These are phyloP conservation scores for Solanum gracilifrons DNA, from an alignment of 257 asterid species.

Conservation along the genomic window DNA sequence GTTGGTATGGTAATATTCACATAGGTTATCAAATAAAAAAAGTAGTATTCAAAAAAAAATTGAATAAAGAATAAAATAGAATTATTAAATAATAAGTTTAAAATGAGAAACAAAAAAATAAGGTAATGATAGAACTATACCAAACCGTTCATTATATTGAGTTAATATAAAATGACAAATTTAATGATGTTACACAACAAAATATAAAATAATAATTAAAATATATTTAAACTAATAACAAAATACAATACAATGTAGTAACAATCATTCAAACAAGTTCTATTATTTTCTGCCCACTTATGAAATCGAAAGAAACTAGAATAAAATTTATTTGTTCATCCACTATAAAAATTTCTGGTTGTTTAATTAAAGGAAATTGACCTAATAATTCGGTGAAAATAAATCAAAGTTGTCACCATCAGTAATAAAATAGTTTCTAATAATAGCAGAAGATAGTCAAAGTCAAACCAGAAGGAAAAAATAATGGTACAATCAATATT, in stretches of 20 bases:
- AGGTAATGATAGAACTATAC: neutral
- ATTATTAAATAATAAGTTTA: neutral
- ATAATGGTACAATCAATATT: neutral
- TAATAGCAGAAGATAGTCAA: neutral
- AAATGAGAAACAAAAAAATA: neutral
- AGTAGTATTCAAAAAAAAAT: too few species aligned
- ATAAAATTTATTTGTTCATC: conserved; percentile 6
- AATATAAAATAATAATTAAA: neutral
- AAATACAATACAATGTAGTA: neutral
- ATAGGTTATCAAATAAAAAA: too few species aligned
- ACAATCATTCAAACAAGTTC: neutral
- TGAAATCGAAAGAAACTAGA: neutral
- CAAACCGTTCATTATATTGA: too few species aligned
- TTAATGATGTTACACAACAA: neutral
- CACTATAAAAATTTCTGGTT: neutral
- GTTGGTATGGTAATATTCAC: too few species aligned
- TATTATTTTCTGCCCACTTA: conserved; percentile 5
- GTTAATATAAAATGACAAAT: neutral
- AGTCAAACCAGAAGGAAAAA: neutral
- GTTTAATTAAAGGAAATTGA: neutral
- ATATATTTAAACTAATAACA: neutral
- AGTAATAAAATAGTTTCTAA: neutral
- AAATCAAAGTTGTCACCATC: neutral
- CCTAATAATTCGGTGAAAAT: neutral
- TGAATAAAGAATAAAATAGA: neutral